A percentile compares a stretch with the other conserved stretches of the same genome.
These are phyloP conservation scores for Euphorbia lathyris DNA, from an alignment of 345 rosid species.

Conservation along the genomic window DNA sequence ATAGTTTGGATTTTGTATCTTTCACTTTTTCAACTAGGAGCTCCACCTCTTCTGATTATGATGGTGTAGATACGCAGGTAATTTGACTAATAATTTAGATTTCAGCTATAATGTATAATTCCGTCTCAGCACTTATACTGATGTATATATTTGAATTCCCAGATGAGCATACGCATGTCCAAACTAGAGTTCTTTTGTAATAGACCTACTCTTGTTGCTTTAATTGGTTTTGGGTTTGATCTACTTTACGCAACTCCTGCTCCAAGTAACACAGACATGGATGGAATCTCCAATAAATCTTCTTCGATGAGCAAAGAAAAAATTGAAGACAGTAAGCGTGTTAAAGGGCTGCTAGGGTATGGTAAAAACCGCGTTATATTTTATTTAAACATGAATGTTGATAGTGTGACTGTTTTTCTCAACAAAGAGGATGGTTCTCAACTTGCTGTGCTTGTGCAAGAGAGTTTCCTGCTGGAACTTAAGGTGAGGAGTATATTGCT, in stretches of 20 bases:
- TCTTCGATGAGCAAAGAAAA: slow-evolving; percentile 52
- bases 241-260: slow-evolving; percentile 43
- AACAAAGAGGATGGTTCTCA: slow-evolving; percentile 96
- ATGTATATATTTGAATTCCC: slow-evolving; percentile 38
- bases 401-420: slow-evolving; percentile 82
- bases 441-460: slow-evolving; percentile 95
- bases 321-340: slow-evolving; percentile 60
- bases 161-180: slow-evolving; percentile 98
- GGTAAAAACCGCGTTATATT: slow-evolving; percentile 95
- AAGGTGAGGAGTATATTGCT: slow-evolving; percentile 48
- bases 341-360: slow-evolving; percentile 88
- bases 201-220: slow-evolving; percentile 92
- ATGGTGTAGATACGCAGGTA: slow-evolving; percentile 91
- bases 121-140: slow-evolving; percentile 24
- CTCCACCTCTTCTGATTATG: slow-evolving; percentile 78
- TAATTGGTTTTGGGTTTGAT: slow-evolving; percentile 90
- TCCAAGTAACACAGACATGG: slow-evolving; percentile 30
- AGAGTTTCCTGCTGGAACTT: slow-evolving; percentile 81
- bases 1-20: slow-evolving; percentile 75
- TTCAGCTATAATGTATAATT: slow-evolving; percentile 3
- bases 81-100: slow-evolving; percentile 23
- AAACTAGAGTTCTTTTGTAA: slow-evolving; percentile 90
- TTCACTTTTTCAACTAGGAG: slow-evolving; percentile 68
- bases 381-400: slow-evolving; percentile 79
- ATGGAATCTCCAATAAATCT: slow-evolving; percentile 34